These are phyloP conservation scores for Penicillium sp. DNA, from an alignment of 2,329 filamentous ascomycete species.

Conservation along the genomic window DNA sequence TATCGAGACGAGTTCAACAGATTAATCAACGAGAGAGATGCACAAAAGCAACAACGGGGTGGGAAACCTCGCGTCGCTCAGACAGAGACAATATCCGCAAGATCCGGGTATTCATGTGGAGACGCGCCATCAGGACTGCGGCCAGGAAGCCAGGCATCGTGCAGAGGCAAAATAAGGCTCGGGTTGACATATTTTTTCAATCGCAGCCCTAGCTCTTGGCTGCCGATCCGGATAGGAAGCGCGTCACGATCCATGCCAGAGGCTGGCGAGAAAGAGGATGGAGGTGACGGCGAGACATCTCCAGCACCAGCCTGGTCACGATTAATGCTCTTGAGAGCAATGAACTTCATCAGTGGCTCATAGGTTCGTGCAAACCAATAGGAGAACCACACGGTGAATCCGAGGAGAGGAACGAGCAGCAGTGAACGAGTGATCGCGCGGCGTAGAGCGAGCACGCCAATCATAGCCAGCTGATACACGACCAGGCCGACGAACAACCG, in stretches of 20 bases:
- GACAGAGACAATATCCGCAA: slow-evolving; percentile 12
- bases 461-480: slow-evolving; percentile 89
- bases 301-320: slow-evolving; percentile 56
- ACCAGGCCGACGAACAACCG: slow-evolving; percentile 82
- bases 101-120: slow-evolving; percentile 20
- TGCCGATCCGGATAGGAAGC: slow-evolving; percentile 43
- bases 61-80: slow-evolving; percentile 14
- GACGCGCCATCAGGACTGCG: slow-evolving; percentile 20
- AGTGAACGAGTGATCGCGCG: slow-evolving; percentile 72
- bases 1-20: not conserved
- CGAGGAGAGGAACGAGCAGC: slow-evolving; percentile 73
- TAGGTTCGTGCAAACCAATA: slow-evolving; percentile 80
- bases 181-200: slow-evolving; percentile 52
- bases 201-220: slow-evolving; percentile 42
- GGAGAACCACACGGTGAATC: slow-evolving; percentile 84
- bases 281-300: slow-evolving; percentile 40
- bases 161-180: slow-evolving; percentile 47
- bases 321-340: slow-evolving; percentile 83
- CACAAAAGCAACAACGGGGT: not conserved
- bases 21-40: not conserved
- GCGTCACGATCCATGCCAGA: slow-evolving; percentile 48
- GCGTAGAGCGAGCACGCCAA: slow-evolving; percentile 77
- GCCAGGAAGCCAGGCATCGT: slow-evolving; percentile 48
- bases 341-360: slow-evolving; percentile 86
- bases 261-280: slow-evolving; percentile 42